phyloP scores from a whole-genome alignment of 441 rosid species.

The Iberis amara region DNA sequence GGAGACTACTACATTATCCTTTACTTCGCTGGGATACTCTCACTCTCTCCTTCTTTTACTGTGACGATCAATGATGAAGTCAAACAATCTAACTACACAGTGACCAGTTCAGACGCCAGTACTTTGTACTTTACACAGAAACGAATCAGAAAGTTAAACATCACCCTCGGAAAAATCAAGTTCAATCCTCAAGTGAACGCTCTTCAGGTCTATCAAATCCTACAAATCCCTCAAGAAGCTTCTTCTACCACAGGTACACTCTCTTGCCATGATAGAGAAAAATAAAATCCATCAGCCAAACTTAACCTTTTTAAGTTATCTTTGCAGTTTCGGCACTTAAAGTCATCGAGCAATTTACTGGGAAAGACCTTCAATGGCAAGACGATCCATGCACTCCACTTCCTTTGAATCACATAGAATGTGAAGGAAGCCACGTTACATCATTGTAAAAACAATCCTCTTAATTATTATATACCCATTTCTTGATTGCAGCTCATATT shows the following conservation, averaged over 20 bases:
- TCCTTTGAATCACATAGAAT: conserved; percentile 61
- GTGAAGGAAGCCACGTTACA: conserved; percentile 73
- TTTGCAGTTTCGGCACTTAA: conserved; percentile 82
- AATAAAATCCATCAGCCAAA: conserved; percentile 14
- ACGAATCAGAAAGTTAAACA: conserved; percentile 44
- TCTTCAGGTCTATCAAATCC: conserved; percentile 59
- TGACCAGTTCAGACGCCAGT: conserved; percentile 42
- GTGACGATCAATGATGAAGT: conserved; percentile 54
- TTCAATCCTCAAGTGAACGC: conserved; percentile 71
- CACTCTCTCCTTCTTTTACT: conserved; percentile 62
- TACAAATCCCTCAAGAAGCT: conserved; percentile 62
- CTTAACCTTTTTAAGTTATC: conserved; percentile 17
- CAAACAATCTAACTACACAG: conserved; percentile 44
- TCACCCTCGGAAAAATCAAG: conserved; percentile 48
- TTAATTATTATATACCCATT: neutral
- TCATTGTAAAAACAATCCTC: conserved; percentile 46
- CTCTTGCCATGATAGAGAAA: conserved; percentile 6
- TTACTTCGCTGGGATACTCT: conserved; percentile 77
- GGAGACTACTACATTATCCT: conserved; percentile 67
- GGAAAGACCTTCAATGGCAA: conserved; percentile 77
- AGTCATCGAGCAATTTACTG: conserved; percentile 72
- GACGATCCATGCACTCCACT: conserved; percentile 88
- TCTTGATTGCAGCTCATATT: conserved; percentile 10
- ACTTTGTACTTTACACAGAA: conserved; percentile 44
- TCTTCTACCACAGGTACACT: conserved; percentile 78